phyloP scores from a whole-genome alignment of 192 early-diverging fungal species.

The Entomortierella beljakovae region DNA sequence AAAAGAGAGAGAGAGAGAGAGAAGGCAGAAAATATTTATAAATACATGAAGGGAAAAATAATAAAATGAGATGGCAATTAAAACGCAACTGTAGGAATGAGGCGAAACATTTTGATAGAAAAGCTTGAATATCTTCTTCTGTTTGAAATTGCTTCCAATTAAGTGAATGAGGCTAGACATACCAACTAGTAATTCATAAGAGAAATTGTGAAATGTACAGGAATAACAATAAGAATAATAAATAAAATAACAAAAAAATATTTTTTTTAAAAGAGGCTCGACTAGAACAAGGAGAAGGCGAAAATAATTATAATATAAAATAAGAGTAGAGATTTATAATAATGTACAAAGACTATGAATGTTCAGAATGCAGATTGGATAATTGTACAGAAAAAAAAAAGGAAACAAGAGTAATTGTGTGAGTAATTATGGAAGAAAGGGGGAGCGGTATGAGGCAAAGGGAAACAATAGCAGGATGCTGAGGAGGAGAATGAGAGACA shows the following conservation, averaged over 20 bases:
- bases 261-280: not conserved
- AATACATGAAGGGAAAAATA: not conserved
- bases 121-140: too few relatives aligned
- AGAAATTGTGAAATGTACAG: not conserved
- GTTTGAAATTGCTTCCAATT: too few relatives aligned
- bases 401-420: not conserved
- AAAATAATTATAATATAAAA: not conserved
- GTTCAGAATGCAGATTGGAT: not conserved
- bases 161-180: not conserved
- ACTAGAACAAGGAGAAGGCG: not conserved
- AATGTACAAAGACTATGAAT: not conserved
- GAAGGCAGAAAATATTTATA: not conserved
- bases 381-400: not conserved
- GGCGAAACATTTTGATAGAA: too few relatives aligned
- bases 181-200: not conserved
- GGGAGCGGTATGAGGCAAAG: not conserved
- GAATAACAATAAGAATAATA: not conserved
- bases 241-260: conserved; percentile 4
- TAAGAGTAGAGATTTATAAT: not conserved
- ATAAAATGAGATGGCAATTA: too few relatives aligned
- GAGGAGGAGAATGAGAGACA: not conserved
- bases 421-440: not conserved
- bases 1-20: conserved; percentile 2
- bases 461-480: not conserved
- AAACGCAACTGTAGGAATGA: too few relatives aligned